Evolutionary conservation across 2,329 filamentous ascomycete genomes (phyloP).

Genomic region (Calcarisporium arbuscula): DNA sequence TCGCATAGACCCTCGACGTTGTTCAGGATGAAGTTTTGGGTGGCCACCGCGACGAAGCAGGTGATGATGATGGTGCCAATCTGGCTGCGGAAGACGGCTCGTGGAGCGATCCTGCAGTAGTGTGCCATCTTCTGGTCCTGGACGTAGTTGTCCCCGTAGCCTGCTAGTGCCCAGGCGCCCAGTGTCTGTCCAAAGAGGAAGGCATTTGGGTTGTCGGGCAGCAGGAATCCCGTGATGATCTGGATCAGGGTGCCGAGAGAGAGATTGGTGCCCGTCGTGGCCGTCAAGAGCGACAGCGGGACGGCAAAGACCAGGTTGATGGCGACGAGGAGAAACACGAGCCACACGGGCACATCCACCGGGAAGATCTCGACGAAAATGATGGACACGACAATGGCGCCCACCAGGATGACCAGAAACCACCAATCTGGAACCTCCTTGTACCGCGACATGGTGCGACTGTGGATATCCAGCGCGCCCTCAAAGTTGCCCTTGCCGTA

Average conservation of each 20-base stretch:
- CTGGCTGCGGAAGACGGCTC: constrained; percentile 41
- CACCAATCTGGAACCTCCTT: constrained; percentile 41
- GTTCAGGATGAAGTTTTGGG: constrained; percentile 35
- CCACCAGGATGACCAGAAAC: constrained; percentile 33
- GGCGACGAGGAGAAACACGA: constrained; percentile 34
- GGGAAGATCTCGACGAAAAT: constrained; percentile 20
- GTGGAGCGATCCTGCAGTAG: constrained; percentile 43
- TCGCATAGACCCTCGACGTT: constrained; percentile 25
- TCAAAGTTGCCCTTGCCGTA: constrained; percentile 34
- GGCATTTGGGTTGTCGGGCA: constrained; percentile 17
- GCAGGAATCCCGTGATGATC: constrained; percentile 27
- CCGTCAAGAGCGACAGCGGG: constrained; percentile 35
- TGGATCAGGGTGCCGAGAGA: constrained; percentile 35
- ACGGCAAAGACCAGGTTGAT: constrained; percentile 35
- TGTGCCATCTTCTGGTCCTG: constrained; percentile 46
- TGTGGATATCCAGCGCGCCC: constrained; percentile 30
- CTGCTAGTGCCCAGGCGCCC: constrained; percentile 16
- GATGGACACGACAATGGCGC: constrained; percentile 23
- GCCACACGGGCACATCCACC: constrained; percentile 28
- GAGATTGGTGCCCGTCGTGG: constrained; percentile 38
- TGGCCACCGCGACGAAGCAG: constrained; percentile 38
- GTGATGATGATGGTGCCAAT: constrained; percentile 38
- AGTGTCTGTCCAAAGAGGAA: constrained; percentile 19
- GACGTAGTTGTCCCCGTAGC: constrained; percentile 35
- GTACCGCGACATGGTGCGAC: constrained; percentile 32